Percentiles rank a stretch among this genome's conserved stretches.
phyloP scores from a whole-genome alignment of 73 alveolate species.

The Stentor roeselii region DNA sequence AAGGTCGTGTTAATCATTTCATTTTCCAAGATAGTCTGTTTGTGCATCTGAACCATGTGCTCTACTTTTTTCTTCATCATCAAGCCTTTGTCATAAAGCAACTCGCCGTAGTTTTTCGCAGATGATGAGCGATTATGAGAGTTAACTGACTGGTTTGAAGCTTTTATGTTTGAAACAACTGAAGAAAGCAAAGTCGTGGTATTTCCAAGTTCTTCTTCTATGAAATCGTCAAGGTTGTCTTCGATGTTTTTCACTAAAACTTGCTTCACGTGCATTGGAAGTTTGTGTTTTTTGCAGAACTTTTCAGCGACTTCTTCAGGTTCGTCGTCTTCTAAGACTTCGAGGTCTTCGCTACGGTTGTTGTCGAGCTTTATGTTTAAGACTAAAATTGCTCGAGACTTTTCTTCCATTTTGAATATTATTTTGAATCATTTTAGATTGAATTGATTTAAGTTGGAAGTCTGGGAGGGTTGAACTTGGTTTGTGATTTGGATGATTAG shows the following conservation, averaged over 20 bases:
- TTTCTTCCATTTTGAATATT: neutral
- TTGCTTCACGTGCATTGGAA: neutral
- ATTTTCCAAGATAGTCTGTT: neutral
- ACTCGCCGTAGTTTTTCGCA: neutral
- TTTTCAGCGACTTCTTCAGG: constrained; percentile 2
- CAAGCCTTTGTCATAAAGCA: neutral
- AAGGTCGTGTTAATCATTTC: neutral
- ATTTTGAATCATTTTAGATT: neutral
- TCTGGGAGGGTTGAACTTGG: too few species aligned
- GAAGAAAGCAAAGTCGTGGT: neutral
- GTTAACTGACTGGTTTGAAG: neutral
- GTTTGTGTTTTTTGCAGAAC: neutral
- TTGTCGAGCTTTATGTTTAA: neutral
- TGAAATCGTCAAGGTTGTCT: neutral
- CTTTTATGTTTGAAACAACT: too few species aligned
- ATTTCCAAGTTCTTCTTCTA: neutral
- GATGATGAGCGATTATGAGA: neutral
- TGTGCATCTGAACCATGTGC: neutral
- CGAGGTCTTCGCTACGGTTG: neutral
- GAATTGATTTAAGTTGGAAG: too few species aligned
- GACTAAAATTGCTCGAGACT: neutral
- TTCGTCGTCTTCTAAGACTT: neutral
- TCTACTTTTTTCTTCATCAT: neutral
- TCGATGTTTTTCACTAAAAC: neutral
- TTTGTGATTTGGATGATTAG: too few species aligned